Evolutionary conservation across 2,329 filamentous ascomycete species (phyloP), one percentile per base, ranked within the genome.

Genomic region (Phialemoniopsis sp.): DNA sequence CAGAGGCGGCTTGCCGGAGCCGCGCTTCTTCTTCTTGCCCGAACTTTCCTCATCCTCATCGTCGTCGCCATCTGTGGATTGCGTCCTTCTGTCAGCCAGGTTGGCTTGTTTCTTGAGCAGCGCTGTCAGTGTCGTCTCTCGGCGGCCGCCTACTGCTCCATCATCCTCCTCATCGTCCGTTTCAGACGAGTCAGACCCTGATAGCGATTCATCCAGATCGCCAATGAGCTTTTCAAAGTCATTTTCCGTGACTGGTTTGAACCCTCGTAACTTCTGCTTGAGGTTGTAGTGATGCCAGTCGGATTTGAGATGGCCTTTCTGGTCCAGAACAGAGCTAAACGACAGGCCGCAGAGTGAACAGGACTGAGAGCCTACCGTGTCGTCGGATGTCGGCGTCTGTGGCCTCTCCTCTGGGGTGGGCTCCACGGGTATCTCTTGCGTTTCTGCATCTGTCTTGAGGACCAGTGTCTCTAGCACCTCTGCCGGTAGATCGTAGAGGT

Each of bases 211-310:
- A 51, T 96, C 87, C 28, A 98, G 70, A 43, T 93, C 80, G 29
- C 82, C 88, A 8, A 97, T 73, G 7, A 96, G 73, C 57, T 84
- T 87, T 58, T 93, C 87, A 50, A 98, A 98, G 28, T 95, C 89
- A 8, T 57, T 60, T 56, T 98, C 93, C 2, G 80, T 78, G 2
- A 96, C 84, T 0, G 87, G 64, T 9, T 73, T 75, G 42, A 74
- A 72, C 0, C 87, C 87, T 34, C 88, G 81, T 41, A 95, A 67
- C 67, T 88, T 95, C 58, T 91, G 87, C 64, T 95, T 97, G 45
- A 97, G 66, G 58, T 98, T 98, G 66, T 96, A 98, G 48, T 85
- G 78, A 60, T 98, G 93, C 36, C 94, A 73, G 55, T 98, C 93
- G 9, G 91, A 95, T 53, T 87, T 86, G 42, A 88, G 81, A 63